Conservation (phyloP, 2,329 filamentous ascomycete species). For the Aspergillus ochraceus region DNA sequence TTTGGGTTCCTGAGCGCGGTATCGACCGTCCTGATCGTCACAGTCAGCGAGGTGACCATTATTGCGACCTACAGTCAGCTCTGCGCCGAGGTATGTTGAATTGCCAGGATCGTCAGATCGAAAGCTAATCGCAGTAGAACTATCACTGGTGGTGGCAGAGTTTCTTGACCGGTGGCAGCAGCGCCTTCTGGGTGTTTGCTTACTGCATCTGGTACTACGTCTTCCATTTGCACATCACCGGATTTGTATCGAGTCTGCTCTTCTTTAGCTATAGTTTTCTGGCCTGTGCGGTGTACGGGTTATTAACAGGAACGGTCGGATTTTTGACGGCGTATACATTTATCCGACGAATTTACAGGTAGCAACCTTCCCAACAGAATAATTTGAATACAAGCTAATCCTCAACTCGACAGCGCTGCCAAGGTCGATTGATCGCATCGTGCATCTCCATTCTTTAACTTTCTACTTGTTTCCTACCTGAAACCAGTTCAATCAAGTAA, state of each 20-base stretch:
- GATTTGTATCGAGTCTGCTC: constrained; percentile 74
- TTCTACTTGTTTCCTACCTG: too few species aligned
- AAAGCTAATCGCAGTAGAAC: constrained; percentile 51
- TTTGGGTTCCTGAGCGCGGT: constrained; percentile 83
- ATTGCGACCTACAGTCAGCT: constrained; percentile 81
- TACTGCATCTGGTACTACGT: constrained; percentile 86
- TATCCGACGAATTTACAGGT: constrained; percentile 80
- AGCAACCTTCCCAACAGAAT: constrained; percentile 38
- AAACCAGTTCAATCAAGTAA: too few species aligned
- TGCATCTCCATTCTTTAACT: too few species aligned
- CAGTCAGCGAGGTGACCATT: constrained; percentile 79
- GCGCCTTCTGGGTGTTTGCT: constrained; percentile 75
- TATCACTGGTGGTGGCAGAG: constrained; percentile 93
- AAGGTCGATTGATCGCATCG: constrained; percentile 32
- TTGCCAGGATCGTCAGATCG: not conserved
- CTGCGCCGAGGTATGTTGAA: constrained; percentile 63
- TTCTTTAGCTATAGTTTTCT: constrained; percentile 86
- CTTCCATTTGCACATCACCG: constrained; percentile 75
- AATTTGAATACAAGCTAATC: not conserved
- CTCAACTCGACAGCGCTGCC: constrained; percentile 24
- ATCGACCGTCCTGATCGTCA: constrained; percentile 69
- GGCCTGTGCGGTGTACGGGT: constrained; percentile 76
- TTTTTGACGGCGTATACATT: constrained; percentile 84
- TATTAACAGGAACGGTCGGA: constrained; percentile 79
- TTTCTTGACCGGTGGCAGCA: constrained; percentile 75